Base-by-base conservation (phyloP, 176 grass and related monocot species). In the Elymus sibiricus region DNA sequence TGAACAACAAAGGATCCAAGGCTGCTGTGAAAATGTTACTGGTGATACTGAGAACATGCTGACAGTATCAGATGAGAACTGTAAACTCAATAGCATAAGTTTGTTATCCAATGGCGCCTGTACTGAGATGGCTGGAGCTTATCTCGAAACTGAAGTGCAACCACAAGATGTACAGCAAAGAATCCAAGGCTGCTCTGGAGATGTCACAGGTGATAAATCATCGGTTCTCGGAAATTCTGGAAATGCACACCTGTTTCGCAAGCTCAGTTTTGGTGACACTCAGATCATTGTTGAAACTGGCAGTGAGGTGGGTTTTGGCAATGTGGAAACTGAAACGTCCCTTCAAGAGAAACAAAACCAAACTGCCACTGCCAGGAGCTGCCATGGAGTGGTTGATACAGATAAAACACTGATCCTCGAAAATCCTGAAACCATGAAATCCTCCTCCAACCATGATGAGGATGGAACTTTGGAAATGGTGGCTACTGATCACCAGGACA, bases 1-100 rank as follows among this genome's bases (percentile, higher is more conserved):
- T 61, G 76, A 88, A 59, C 86, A 76, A 31, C 47, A 70, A 69
- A 83, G 46, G 19, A 82, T 77, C 58, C 62, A 82, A 88, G 34
- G 35, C 25, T 26, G 46, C 61, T 82, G 37, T 46, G 46, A 88
- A 77, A 43, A 56, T 51, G 47, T 17, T 51, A 51, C 47, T 2
- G 47, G 47, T 51, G 47, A 51, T 51, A 51, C 47, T 17, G 47
- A 51, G 5, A 51, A 51, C 47, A 77, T 27, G 19, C 49, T 46
- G 60, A 51, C 13, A 59, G 42, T 34, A 70, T 83, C 62, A 70
- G 86, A 83, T 83, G 86, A 56, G 69, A 83, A 47, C 27, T 78
- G 28, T 28, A 70, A 62, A 78, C 72, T 70, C 14, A 59, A 43
- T 49, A 70, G 27, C 29, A 22, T 58, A 28, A 22, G 10, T 49